Base-by-base conservation (phyloP, 2,329 filamentous ascomycete genomes). In the Bertia moriformis region DNA sequence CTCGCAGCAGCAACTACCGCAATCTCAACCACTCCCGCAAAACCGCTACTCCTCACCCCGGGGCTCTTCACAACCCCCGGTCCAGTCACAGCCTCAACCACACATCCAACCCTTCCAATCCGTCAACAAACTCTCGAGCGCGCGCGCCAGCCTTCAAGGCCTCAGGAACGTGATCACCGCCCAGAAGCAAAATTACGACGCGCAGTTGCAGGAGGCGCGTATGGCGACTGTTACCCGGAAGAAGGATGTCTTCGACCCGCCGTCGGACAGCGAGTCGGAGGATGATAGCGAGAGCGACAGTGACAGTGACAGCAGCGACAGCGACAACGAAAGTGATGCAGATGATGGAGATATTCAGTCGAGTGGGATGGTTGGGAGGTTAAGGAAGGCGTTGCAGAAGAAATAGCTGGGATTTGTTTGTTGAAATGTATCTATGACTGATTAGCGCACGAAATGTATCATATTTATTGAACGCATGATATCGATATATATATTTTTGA, bases 341-440 rank as follows among this genome's bases (percentile, higher is more conserved):
- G 41, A 48, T 33, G 41, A 44, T 7, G 49, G 49, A 4, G 49
- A 51, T 42, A 51, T 51, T 22, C 40, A 46, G 37, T 47, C 49
- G 4, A 49, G 41, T 35, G 49, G 49, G 17, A 42, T 30, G 4
- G 44, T 46, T 22, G 33, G 37, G 17, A 48, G 41, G 19, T 35
- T 51, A 38, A 36, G 43, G 14, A 12, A 39, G 22, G 42, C 41
- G 13, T 37, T 17, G 39, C 36, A 27, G 40, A 22, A 41, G 24
- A 39, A 30, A 38, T 19, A n/a, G n/a, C 4, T 19, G 47, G 24
- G 24, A 10, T n/a, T 29, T n/a, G 24, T n/a, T 29, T 10, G 24
- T 29, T n/a, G n/a, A n/a, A n/a, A n/a, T n/a, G n/a, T n/a, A n/a
- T n/a, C n/a, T n/a, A n/a, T n/a, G n/a, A n/a, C n/a, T n/a, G n/a